Evolutionary conservation across 2,329 filamentous ascomycete species (phyloP).

Genomic region (Claviceps digitariae): DNA sequence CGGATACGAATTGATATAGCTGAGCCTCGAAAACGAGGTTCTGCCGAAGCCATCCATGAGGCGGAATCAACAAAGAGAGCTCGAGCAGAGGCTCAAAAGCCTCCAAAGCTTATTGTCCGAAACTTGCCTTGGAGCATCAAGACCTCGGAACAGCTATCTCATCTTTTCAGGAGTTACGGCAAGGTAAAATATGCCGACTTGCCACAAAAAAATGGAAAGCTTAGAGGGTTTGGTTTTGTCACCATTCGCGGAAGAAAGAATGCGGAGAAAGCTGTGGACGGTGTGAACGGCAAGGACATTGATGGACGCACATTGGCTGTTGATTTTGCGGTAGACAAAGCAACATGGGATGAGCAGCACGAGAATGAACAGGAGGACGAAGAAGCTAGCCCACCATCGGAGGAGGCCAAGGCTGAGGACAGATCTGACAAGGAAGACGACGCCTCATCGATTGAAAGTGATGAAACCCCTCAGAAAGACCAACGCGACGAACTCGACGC

Average conservation of each 20-base stretch:
- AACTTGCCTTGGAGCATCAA: slow-evolving; percentile 97
- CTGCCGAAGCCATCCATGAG: slow-evolving; percentile 28
- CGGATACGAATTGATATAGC: slow-evolving; percentile 80
- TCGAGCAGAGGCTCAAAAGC: slow-evolving; percentile 45
- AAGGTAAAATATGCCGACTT: slow-evolving; percentile 82
- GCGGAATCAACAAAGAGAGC: slow-evolving; percentile 34
- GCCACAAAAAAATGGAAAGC: slow-evolving; percentile 61
- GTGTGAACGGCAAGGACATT: slow-evolving; percentile 77
- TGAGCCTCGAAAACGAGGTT: slow-evolving; percentile 63
- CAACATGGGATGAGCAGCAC: slow-evolving; percentile 61
- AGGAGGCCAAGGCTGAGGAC: slow-evolving; percentile 21
- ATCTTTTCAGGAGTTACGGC: slow-evolving; percentile 74
- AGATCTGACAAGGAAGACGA: slow-evolving; percentile 16
- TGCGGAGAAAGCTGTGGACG: slow-evolving; percentile 74
- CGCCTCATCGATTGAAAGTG: slow-evolving; percentile 12
- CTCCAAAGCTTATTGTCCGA: slow-evolving; percentile 72
- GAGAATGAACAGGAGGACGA: slow-evolving; percentile 24
- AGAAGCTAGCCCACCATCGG: slow-evolving; percentile 17
- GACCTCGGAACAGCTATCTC: slow-evolving; percentile 62
- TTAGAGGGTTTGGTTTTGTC: slow-evolving; percentile 87
- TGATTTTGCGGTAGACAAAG: slow-evolving; percentile 93
- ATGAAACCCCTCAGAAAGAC: slow-evolving; percentile 14
- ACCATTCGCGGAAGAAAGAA: slow-evolving; percentile 79
- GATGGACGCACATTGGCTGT: slow-evolving; percentile 83
- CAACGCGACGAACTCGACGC: slow-evolving; percentile 30